Conservation (phyloP, 805 yeast genomes). For the Metschnikowia aberdeeniae region DNA sequence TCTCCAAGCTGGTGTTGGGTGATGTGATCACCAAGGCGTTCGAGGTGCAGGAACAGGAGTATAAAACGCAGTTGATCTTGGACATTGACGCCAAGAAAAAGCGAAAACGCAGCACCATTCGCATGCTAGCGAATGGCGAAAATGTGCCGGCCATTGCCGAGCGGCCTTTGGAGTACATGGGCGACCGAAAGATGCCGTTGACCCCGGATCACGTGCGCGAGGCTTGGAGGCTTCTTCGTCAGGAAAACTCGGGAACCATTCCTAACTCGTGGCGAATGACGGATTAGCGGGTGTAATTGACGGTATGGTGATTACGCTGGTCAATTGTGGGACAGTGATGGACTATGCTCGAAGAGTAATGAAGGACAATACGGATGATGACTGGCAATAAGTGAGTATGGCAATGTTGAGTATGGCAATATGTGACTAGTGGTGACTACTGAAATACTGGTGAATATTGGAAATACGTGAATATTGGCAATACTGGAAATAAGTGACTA, state of each 20-base stretch:
- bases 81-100: constrained; percentile 38
- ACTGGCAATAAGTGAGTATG: no score
- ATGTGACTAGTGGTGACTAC: no score
- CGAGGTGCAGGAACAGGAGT: constrained; percentile 58
- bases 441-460: no score
- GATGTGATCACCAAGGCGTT: constrained; percentile 82
- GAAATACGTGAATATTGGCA: no score
- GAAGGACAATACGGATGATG: no score
- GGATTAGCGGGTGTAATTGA: not conserved
- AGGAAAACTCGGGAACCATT: constrained; percentile 63
- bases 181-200: constrained; percentile 54
- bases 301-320: not conserved
- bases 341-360: no score
- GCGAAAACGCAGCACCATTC: constrained; percentile 29
- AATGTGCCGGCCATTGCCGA: constrained; percentile 15
- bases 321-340: no score
- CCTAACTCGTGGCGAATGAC: constrained; percentile 56
- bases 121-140: constrained; percentile 37
- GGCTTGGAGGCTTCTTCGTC: constrained; percentile 75
- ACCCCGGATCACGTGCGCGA: constrained; percentile 82
- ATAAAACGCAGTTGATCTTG: constrained; percentile 36
- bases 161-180: constrained; percentile 31
- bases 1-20: constrained; percentile 85
- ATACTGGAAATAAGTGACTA: no score
- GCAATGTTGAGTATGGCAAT: no score